Evolutionary conservation across 495 filamentous ascomycete species (phyloP).

Genomic region (Talaromyces wortmannii): DNA sequence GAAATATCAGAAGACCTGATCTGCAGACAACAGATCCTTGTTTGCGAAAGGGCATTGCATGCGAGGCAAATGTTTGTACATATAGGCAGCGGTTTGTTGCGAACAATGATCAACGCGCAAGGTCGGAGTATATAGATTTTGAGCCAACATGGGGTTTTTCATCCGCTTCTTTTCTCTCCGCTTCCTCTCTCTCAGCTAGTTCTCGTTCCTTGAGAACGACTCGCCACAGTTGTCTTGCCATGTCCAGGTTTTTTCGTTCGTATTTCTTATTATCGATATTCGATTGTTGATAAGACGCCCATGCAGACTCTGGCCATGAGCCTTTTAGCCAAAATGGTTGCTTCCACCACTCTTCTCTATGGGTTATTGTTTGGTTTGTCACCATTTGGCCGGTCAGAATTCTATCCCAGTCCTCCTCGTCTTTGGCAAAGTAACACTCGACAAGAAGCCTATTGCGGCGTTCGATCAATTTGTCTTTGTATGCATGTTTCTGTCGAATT

Average conservation of each 20-base stretch:
- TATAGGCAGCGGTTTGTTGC: neutral
- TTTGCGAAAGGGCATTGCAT: no score
- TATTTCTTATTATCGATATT: slow-evolving; percentile 12
- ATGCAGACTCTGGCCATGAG: slow-evolving; percentile 17
- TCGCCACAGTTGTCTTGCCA: slow-evolving; percentile 33
- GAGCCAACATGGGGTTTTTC: neutral
- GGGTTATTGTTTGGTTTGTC: slow-evolving; percentile 3
- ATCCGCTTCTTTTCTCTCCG: neutral
- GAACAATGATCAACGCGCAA: neutral
- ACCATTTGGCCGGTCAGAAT: slow-evolving; percentile 18
- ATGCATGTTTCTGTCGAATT: slow-evolving; percentile 44
- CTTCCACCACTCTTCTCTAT: neutral
- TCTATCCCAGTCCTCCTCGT: slow-evolving; percentile 55
- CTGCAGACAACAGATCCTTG: no score
- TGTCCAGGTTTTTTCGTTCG: slow-evolving; percentile 19
- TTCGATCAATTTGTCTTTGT: slow-evolving; percentile 26
- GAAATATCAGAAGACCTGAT: no score
- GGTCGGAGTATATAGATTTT: neutral
- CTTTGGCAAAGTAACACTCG: slow-evolving; percentile 32
- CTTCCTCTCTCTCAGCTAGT: slow-evolving; percentile 26
- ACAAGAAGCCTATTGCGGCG: slow-evolving; percentile 21
- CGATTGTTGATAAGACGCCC: slow-evolving; percentile 11
- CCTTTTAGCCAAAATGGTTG: slow-evolving; percentile 2
- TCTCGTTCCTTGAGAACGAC: slow-evolving; percentile 34
- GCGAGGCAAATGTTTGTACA: no score